Evolutionary conservation across 2,329 filamentous ascomycete species (phyloP).

Genomic region (Leptosphaerulina australis): DNA sequence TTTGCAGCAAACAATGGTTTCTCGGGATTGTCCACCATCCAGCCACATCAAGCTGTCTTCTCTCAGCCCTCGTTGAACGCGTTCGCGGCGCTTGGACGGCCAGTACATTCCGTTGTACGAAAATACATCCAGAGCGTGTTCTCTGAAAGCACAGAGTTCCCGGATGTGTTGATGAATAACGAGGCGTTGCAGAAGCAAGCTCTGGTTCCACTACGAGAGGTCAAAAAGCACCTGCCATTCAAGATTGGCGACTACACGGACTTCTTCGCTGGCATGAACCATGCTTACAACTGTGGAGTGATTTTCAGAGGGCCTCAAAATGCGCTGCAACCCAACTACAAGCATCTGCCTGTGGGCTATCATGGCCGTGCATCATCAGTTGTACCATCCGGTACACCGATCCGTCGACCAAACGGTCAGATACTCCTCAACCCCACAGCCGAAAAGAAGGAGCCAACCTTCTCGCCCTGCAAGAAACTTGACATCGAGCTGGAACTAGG

Average conservation of each 20-base stretch:
- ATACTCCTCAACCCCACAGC: constrained; percentile 69
- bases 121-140: constrained; percentile 72
- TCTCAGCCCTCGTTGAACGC: constrained; percentile 70
- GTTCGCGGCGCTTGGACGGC: constrained; percentile 74
- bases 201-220: constrained; percentile 64
- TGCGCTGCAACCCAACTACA: constrained; percentile 81
- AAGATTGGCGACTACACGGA: constrained; percentile 83
- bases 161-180: constrained; percentile 69
- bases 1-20: constrained; percentile 68
- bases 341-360: constrained; percentile 79
- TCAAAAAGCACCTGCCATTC: constrained; percentile 74
- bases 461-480: constrained; percentile 68
- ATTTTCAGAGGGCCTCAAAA: constrained; percentile 75
- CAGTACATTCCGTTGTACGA: constrained; percentile 71
- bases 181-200: constrained; percentile 60
- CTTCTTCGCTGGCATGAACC: constrained; percentile 81
- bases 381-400: constrained; percentile 73
- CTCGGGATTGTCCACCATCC: constrained; percentile 61
- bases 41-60: constrained; percentile 67
- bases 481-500: constrained; percentile 84
- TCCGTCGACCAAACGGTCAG: constrained; percentile 77
- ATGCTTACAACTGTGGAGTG: constrained; percentile 74
- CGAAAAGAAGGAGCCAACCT: constrained; percentile 66
- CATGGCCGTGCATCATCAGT: constrained; percentile 79
- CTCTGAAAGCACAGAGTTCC: constrained; percentile 62